Conservation (phyloP, 2,329 filamentous ascomycete genomes). For the Fusarium sp. region DNA sequence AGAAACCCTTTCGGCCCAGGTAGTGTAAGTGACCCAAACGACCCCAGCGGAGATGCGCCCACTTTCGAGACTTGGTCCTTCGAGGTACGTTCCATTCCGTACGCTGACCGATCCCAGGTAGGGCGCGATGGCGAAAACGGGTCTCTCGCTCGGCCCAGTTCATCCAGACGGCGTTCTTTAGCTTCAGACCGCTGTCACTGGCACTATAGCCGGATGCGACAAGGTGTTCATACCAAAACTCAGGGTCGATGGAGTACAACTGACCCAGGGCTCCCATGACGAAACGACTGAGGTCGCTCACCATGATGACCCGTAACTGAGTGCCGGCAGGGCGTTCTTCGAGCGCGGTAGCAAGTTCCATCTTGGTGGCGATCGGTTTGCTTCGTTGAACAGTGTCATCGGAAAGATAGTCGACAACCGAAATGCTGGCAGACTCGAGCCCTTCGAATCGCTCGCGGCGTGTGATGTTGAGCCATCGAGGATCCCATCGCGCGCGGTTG, state of each 20-base stretch:
- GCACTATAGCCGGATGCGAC: slow-evolving; percentile 43
- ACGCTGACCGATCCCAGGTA: slow-evolving; percentile 37
- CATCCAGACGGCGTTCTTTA: slow-evolving; percentile 46
- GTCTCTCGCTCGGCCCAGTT: slow-evolving; percentile 45
- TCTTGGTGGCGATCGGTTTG: slow-evolving; percentile 13
- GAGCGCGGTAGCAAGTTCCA: slow-evolving; percentile 23
- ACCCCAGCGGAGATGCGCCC: slow-evolving; percentile 40
- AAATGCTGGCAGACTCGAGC: slow-evolving; percentile 28
- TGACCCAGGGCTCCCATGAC: slow-evolving; percentile 46
- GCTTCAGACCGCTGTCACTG: slow-evolving; percentile 44
- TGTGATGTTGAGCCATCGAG: slow-evolving; percentile 43
- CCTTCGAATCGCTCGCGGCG: slow-evolving; percentile 39
- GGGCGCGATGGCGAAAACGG: slow-evolving; percentile 37
- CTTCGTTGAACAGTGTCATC: slow-evolving; percentile 16
- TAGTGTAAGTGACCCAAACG: slow-evolving; percentile 39
- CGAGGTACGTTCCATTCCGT: slow-evolving; percentile 40
- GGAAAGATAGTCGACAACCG: slow-evolving; percentile 38
- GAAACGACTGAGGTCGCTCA: slow-evolving; percentile 47
- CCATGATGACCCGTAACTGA: slow-evolving; percentile 39
- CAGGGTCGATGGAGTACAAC: slow-evolving; percentile 42
- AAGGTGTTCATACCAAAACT: slow-evolving; percentile 47
- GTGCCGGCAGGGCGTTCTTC: slow-evolving; percentile 26
- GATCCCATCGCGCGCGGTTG: slow-evolving; percentile 42
- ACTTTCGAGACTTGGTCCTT: slow-evolving; percentile 21
- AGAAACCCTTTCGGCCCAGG: slow-evolving; percentile 40